These are phyloP conservation scores for Lepiota brunneoincarnata DNA, from an alignment of 768 basidiomycete species.

Conservation along the genomic window DNA sequence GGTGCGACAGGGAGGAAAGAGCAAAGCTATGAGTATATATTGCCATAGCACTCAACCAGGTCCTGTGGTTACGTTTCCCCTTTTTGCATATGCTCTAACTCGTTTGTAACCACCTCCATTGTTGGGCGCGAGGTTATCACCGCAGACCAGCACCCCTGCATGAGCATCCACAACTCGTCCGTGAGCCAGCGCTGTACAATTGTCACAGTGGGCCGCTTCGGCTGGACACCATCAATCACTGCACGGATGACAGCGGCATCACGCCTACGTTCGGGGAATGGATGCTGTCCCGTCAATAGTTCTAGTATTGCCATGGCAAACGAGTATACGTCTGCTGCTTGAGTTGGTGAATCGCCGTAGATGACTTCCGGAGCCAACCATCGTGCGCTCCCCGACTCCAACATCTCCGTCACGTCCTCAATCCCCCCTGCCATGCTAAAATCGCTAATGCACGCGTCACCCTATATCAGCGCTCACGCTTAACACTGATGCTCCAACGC, in stretches of 20 bases:
- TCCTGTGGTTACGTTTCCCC: too few species aligned
- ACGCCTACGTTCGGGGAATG: slow-evolving; percentile 48
- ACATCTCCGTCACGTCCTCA: slow-evolving; percentile 51
- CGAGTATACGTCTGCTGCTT: slow-evolving; percentile 52
- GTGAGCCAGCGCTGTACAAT: slow-evolving; percentile 36
- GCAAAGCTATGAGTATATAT: too few species aligned
- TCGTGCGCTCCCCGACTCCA: slow-evolving; percentile 44
- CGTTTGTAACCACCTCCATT: slow-evolving; percentile 40
- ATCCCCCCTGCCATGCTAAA: slow-evolving; percentile 65
- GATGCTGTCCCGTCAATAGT: slow-evolving; percentile 49
- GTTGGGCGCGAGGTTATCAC: slow-evolving; percentile 34
- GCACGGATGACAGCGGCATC: slow-evolving; percentile 50
- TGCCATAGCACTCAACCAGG: too few species aligned
- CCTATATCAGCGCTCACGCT: too few species aligned
- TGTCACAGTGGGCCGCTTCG: slow-evolving; percentile 38
- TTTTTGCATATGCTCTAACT: too few species aligned
- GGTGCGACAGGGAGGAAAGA: too few species aligned
- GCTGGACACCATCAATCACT: slow-evolving; percentile 36
- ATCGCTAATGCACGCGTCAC: slow-evolving; percentile 55
- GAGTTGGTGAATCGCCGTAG: slow-evolving; percentile 42
- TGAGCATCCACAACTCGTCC: slow-evolving; percentile 44
- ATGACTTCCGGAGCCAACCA: slow-evolving; percentile 65
- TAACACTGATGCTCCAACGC: too few species aligned
- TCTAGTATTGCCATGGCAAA: slow-evolving; percentile 62
- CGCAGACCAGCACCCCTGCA: slow-evolving; percentile 47